Evolutionary conservation across 2,329 filamentous ascomycete species (phyloP).

Genomic region (Microcera coccophila): DNA sequence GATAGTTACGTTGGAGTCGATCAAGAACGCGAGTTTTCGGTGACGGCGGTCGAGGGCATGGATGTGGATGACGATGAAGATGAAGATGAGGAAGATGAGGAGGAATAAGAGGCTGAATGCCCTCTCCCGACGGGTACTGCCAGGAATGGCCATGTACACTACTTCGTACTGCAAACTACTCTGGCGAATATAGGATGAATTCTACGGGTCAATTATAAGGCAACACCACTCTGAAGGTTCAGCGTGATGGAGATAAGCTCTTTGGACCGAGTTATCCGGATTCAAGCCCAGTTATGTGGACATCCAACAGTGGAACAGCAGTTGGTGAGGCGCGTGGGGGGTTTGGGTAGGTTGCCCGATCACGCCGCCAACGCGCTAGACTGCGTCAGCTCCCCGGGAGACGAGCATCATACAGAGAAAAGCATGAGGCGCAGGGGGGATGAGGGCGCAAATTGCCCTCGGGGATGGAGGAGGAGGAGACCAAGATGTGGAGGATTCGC

Average conservation of each 20-base stretch:
- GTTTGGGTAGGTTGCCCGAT: conserved; percentile 14
- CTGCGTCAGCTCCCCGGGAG: conserved; percentile 2
- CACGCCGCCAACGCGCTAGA: conserved; percentile 17
- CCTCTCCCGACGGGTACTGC: conserved; percentile 15
- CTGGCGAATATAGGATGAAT: conserved; percentile 26
- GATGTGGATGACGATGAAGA: conserved; percentile 90
- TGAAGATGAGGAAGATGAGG: conserved; percentile 58
- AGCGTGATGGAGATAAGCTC: conserved; percentile 23
- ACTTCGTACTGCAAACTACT: conserved; percentile 25
- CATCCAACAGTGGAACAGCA: conserved; percentile 24
- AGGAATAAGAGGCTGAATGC: conserved; percentile 19
- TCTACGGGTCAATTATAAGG: conserved; percentile 20
- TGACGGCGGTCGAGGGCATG: conserved; percentile 86
- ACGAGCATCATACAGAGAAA: conserved; percentile 1
- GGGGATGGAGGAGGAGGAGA: too few relatives aligned
- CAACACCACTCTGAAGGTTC: conserved; percentile 11
- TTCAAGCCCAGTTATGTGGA: conserved; percentile 30
- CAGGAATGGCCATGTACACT: conserved; percentile 30
- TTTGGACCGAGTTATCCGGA: conserved; percentile 27
- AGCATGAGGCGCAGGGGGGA: not conserved
- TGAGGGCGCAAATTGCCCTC: not conserved
- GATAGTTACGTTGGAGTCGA: conserved; percentile 97
- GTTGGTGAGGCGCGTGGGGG: conserved; percentile 22
- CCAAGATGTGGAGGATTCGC: too few relatives aligned
- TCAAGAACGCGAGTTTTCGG: conserved; percentile 84